A percentile compares a stretch with the other conserved stretches of the same genome.
phyloP scores from a whole-genome alignment of 2,329 filamentous ascomycete species.

The Ophiosphaerella herpotricha region DNA sequence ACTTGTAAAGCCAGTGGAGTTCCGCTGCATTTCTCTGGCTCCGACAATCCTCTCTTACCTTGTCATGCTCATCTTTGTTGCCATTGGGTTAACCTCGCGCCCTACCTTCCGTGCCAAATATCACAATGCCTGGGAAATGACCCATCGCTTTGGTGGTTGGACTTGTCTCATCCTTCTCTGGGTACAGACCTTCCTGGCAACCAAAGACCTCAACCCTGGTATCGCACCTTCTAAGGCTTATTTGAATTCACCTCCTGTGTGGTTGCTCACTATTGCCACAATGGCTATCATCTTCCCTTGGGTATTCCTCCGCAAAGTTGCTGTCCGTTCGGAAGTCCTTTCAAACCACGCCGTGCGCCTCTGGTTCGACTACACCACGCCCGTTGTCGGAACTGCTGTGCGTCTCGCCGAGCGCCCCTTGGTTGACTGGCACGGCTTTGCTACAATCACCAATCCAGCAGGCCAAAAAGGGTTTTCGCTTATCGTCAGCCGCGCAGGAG shows the following conservation, averaged over 20 bases:
- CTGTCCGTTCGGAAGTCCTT: constrained; percentile 69
- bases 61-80: constrained; percentile 32
- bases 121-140: constrained; percentile 44
- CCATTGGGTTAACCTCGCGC: constrained; percentile 37
- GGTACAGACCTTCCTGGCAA: constrained; percentile 34
- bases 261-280: constrained; percentile 71
- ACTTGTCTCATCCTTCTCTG: constrained; percentile 43
- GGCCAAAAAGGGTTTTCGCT: constrained; percentile 37
- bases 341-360: constrained; percentile 75
- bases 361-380: constrained; percentile 51
- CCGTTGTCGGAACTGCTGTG: constrained; percentile 38
- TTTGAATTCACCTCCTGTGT: constrained; percentile 55
- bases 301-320: constrained; percentile 70
- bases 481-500: constrained; percentile 45
- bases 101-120: constrained; percentile 36
- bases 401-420: constrained; percentile 40
- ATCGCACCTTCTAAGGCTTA: constrained; percentile 28
- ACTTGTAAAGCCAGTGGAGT: constrained; percentile 25
- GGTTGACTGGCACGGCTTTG: constrained; percentile 47
- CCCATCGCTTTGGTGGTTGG: constrained; percentile 47
- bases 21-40: constrained; percentile 23
- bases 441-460: constrained; percentile 43
- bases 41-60: constrained; percentile 38
- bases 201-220: constrained; percentile 26
- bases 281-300: constrained; percentile 74